Conservation (phyloP, 495 filamentous ascomycete genomes). For the Podospora comata region DNA sequence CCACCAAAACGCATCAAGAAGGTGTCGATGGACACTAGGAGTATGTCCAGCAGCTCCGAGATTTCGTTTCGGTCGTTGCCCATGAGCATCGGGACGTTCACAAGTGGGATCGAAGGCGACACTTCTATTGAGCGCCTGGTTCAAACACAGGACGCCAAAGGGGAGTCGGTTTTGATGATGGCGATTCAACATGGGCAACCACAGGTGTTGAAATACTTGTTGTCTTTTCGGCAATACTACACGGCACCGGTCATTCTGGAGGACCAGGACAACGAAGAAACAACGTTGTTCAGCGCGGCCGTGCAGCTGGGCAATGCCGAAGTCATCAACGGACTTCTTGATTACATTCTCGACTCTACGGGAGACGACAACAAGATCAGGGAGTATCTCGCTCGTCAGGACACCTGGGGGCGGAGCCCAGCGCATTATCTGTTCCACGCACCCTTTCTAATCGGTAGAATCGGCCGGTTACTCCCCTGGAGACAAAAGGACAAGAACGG, state of each 20-base stretch:
- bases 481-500: conserved; percentile 89
- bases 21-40: conserved; percentile 84
- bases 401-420: conserved; percentile 80
- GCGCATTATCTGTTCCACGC: conserved; percentile 97
- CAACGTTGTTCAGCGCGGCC: conserved; percentile 89
- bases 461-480: conserved; percentile 83
- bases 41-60: conserved; percentile 80
- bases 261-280: conserved; percentile 83
- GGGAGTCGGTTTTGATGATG: conserved; percentile 95
- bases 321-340: conserved; percentile 70
- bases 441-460: conserved; percentile 68
- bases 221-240: conserved; percentile 72
- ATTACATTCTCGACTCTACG: conserved; percentile 48
- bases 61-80: conserved; percentile 73
- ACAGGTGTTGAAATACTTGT: conserved; percentile 70
- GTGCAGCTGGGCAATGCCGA: conserved; percentile 78
- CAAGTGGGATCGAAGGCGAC: conserved; percentile 76
- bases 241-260: conserved; percentile 65
- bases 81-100: conserved; percentile 68
- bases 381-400: conserved; percentile 69
- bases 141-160: conserved; percentile 74
- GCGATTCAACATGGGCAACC: conserved; percentile 74
- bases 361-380: conserved; percentile 44
- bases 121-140: conserved; percentile 77
- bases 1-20: conserved; percentile 61